phyloP scores from a whole-genome alignment of 805 yeast genomes.

The Barnettozyma californica region DNA sequence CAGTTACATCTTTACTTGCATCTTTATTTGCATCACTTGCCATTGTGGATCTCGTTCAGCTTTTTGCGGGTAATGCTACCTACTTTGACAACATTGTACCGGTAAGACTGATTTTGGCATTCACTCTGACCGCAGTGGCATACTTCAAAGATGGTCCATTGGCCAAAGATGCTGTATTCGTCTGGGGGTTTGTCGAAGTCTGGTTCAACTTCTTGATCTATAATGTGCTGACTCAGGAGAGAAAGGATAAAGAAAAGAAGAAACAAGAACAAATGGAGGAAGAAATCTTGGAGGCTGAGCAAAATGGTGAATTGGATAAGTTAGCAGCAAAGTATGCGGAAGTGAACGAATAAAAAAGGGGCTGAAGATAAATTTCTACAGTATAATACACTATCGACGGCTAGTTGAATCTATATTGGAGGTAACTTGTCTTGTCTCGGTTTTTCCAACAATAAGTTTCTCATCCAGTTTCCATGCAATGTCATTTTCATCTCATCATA shows the following conservation, averaged over 20 bases:
- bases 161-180: conserved; percentile 60
- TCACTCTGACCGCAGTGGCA: conserved; percentile 44
- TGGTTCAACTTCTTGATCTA: conserved; percentile 65
- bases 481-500: conserved; percentile 28
- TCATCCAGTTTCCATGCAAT: conserved; percentile 30
- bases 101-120: conserved; percentile 44
- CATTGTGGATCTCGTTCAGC: conserved; percentile 53
- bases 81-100: conserved; percentile 63
- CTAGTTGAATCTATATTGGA: background rate
- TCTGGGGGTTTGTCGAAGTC: conserved; percentile 53
- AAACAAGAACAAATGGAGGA: conserved; percentile 31
- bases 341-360: background rate
- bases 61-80: conserved; percentile 35
- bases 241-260: conserved; percentile 39
- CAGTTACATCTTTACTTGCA: conserved; percentile 33
- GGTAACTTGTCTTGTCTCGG: background rate
- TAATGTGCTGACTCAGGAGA: conserved; percentile 56
- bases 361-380: too few relatives aligned
- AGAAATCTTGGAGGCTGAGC: conserved; percentile 16
- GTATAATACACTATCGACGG: background rate
- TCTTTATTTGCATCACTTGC: conserved; percentile 40
- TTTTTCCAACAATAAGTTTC: background rate
- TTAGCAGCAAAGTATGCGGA: conserved; percentile 13
- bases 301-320: conserved; percentile 15
- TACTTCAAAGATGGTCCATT: conserved; percentile 40